Evolutionary conservation across 331 rosid species (phyloP).

Genomic region (Malus hybrid): DNA sequence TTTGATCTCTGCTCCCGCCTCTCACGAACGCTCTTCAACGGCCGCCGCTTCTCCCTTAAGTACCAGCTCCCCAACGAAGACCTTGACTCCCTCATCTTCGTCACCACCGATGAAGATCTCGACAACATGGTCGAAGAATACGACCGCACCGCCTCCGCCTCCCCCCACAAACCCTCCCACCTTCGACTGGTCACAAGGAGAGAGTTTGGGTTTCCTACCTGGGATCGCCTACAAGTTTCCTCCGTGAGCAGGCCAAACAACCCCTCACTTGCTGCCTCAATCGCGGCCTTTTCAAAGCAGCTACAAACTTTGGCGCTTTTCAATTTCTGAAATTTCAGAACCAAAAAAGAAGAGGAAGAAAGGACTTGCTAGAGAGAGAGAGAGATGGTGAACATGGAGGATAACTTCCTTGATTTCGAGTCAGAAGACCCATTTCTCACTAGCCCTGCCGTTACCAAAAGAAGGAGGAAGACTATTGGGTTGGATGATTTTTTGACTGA

Average conservation of each 20-base stretch:
- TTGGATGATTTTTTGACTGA: constrained; percentile 86
- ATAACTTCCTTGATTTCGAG: constrained; percentile 61
- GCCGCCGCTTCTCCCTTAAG: constrained; percentile 70
- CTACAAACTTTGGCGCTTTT: constrained; percentile 1
- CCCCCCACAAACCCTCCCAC: constrained; percentile 43
- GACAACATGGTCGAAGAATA: constrained; percentile 92
- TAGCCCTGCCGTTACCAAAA: constrained; percentile 23
- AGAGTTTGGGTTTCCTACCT: no score
- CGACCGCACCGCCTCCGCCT: constrained; percentile 32
- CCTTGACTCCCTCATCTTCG: constrained; percentile 67
- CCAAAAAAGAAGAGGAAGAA: neutral
- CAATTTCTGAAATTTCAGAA: neutral
- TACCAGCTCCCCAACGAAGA: constrained; percentile 85
- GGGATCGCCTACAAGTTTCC: no score
- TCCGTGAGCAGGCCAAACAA: no score
- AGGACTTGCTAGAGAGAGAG: neutral
- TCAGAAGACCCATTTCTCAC: constrained; percentile 44
- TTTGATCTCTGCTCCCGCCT: constrained; percentile 58
- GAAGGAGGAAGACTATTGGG: constrained; percentile 76
- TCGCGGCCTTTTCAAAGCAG: neutral
- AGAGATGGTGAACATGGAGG: constrained; percentile 21
- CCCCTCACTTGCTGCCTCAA: no score
- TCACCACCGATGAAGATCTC: constrained; percentile 80
- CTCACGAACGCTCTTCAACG: constrained; percentile 57
- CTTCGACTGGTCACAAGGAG: constrained; percentile 29